These are phyloP conservation scores for Cryphonectria nitschkei DNA, from an alignment of 2,329 filamentous ascomycete species.

Conservation along the genomic window DNA sequence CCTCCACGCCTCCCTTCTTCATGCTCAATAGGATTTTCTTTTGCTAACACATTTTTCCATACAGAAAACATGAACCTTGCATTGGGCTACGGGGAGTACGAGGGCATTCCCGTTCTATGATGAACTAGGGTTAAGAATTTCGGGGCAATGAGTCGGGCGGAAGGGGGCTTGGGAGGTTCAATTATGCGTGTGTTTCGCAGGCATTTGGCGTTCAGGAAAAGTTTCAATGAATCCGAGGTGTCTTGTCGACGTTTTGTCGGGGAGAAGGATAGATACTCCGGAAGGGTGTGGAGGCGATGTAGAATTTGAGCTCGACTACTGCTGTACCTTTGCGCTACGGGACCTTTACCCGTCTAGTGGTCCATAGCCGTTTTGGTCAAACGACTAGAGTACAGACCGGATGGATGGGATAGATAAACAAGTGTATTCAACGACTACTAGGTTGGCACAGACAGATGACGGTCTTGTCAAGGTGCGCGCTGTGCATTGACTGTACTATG, in stretches of 20 bases:
- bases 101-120: constrained; percentile 72
- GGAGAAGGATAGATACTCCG: neutral
- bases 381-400: neutral
- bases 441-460: neutral
- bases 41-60: constrained; percentile 12
- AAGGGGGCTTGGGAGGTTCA: neutral
- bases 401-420: neutral
- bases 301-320: constrained; percentile 18
- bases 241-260: neutral
- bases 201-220: constrained; percentile 29
- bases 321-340: neutral
- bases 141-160: too few species aligned
- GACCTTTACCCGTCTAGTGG: neutral
- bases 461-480: neutral
- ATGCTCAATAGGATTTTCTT: neutral
- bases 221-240: constrained; percentile 10
- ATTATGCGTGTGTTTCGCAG: constrained; percentile 9
- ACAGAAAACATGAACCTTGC: constrained; percentile 91
- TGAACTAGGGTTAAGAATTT: neutral
- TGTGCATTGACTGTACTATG: neutral
- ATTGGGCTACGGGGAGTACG: constrained; percentile 86
- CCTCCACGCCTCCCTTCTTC: constrained; percentile 25
- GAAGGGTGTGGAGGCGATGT: constrained; percentile 3
- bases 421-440: neutral
- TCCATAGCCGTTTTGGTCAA: constrained; percentile 1